Evolutionary conservation across 805 yeast genomes (phyloP), one percentile per base, ranked within the genome.

Genomic region (Metschnikowia bowlesiae): DNA sequence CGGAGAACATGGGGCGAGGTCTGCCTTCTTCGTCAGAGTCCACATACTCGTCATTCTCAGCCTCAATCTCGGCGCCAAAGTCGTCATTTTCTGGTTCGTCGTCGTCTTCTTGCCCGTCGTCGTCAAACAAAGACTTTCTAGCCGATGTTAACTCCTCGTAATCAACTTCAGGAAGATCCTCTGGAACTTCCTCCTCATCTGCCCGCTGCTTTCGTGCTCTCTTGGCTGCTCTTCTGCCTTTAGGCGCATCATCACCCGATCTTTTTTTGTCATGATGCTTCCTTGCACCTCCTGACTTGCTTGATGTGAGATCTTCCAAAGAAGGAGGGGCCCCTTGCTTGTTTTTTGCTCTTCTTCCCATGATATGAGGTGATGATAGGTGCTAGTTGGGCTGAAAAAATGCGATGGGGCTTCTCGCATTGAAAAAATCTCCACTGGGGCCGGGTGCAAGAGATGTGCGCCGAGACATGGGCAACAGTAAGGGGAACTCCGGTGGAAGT

Each of bases 251-350:
- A n/a, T 52, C 55, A n/a, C 46, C 57, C 36, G 53, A 46, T 32
- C 68, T 67, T 47, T 64, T 55, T 41, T 51, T 53, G 53, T 57
- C 53, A 56, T 55, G 28, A 8, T 48, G 68, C 46, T 73, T 75
- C 61, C 71, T 80, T 16, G 37, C 14, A 4, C 32, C 16, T 33
- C 30, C 41, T 28, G 34, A 36, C 53, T 78, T 76, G 32, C 57
- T 62, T 57, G 67, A 70, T 30, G 58, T 59, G 67, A 91, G 84
- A 62, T 92, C 96, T 41, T 92, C 98, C 54, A 84, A 74, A 6
- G 90, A 66, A 34, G 97, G 97, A 59, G 98, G 98, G 52, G 80
- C 87, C 42, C 89, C 94, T 73, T 92, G 98, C 77, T 89, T 92
- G 62, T 89, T 86, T 70, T 86, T 89, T 52, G 89, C 88, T 75